Percentiles rank a stretch among this genome's conserved stretches.
phyloP scores from a whole-genome alignment of 2,329 filamentous ascomycete species.

The Fusarium concolor region DNA sequence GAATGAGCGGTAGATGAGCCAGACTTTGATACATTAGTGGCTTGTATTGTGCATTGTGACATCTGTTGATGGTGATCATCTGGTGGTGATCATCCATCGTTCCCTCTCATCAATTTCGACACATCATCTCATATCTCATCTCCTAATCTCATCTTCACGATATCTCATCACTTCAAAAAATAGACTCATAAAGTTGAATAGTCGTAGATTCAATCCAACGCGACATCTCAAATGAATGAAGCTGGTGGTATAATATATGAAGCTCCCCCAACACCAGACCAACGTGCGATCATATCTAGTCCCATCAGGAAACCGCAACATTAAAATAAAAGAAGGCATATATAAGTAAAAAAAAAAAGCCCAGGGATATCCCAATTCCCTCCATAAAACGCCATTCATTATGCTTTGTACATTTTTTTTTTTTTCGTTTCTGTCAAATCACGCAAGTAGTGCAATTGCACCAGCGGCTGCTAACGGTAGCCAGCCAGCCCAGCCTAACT shows the following conservation, averaged over 20 bases:
- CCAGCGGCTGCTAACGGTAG: constrained; percentile 55
- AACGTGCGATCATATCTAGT: constrained; percentile 28
- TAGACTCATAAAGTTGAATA: background rate
- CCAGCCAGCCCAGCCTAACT: constrained; percentile 53
- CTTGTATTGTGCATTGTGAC: background rate
- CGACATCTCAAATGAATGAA: constrained; percentile 18
- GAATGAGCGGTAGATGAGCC: constrained; percentile 24
- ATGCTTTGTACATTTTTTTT: constrained; percentile 43
- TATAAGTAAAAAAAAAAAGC: constrained; percentile 15
- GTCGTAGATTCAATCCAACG: constrained; percentile 6
- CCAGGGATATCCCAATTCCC: constrained; percentile 30
- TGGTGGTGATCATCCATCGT: no score
- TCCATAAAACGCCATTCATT: constrained; percentile 40
- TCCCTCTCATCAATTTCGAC: background rate
- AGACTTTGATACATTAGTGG: background rate
- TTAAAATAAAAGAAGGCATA: constrained; percentile 2
- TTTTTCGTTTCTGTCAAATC: background rate
- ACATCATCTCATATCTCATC: background rate
- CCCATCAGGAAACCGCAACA: background rate
- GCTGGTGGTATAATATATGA: background rate
- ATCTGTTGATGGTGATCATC: background rate
- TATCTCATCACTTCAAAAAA: background rate
- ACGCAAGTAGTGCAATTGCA: constrained; percentile 54
- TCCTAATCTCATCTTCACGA: background rate
- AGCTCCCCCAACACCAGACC: constrained; percentile 43